Base-by-base conservation (phyloP, 2,329 filamentous ascomycete genomes). In the Rhinocladiella similis region DNA sequence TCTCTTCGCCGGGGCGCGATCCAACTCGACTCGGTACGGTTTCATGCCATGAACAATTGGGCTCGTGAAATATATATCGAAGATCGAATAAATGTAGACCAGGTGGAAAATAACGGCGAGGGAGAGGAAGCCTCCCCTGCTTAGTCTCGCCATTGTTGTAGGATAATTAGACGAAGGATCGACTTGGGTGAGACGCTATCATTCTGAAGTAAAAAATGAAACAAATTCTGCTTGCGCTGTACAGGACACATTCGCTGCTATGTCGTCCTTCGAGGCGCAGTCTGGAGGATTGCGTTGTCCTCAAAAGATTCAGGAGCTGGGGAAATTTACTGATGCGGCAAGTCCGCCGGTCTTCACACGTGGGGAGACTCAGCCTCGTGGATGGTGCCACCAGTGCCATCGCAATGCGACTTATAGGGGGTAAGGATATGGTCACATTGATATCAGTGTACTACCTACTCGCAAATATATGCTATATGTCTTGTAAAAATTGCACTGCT, bases 21-120 rank as follows among this genome's bases (percentile, higher is more conserved):
- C 75, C 41, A 74, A 65, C 57, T 91, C 83, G 36, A 95, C 80
- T 45, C 79, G 76, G 73, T 91, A 92, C 58, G 91, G 83, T 68
- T 83, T 85, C 94, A 99, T 99, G 69, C 94, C 94, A 77, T 88
- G 89, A 53, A 97, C 94, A 66, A 99, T 94, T 19, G 94, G 94
- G 71, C 91, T 97, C 70, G 97, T 91, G 70, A 99, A 99, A 76
- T 99, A 97, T 63, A 97, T 94, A 73, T 97, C 92, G 76, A 99
- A 99, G 68, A 97, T 97, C 58, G 91, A 96, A 70, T 88, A 89
- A 54, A 96, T 88, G 73, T 99, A 99, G 63, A 96, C 84, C 52
- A 97, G 73, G 75, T 99, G 95, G 72, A 99, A 99, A 59, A 93
- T 77, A 70, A 97, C 83, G 66, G 94, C 94, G 70, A 96, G 84